Evolutionary conservation across 2,329 filamentous ascomycete species (phyloP).

Genomic region (Microdochium trichocladiopsis): DNA sequence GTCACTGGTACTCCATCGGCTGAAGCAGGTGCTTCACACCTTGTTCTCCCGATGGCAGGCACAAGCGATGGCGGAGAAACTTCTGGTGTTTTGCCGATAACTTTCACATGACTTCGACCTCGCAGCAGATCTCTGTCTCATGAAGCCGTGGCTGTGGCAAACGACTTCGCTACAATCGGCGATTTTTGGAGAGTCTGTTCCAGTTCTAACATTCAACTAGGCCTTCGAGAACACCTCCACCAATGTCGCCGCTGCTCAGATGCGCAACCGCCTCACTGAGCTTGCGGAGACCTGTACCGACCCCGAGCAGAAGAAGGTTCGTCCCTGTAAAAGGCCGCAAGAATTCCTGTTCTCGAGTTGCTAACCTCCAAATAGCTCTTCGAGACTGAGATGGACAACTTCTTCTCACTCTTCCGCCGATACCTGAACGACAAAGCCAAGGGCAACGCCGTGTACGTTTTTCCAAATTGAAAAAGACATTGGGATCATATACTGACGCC

Average conservation of each 20-base stretch:
- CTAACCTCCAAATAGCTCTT: conserved; percentile 56
- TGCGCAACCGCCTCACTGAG: conserved; percentile 95
- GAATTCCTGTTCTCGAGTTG: conserved; percentile 3
- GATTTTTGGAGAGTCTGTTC: too few relatives aligned
- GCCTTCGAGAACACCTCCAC: conserved; percentile 99
- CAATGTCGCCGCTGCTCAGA: conserved; percentile 94
- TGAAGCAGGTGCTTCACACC: too few relatives aligned
- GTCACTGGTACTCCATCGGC: too few relatives aligned
- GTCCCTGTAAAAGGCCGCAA: conserved; percentile 10
- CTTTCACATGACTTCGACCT: too few relatives aligned
- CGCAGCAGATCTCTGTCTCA: too few relatives aligned
- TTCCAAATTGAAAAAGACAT: conserved; percentile 1
- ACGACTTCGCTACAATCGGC: too few relatives aligned
- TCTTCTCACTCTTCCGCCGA: conserved; percentile 96
- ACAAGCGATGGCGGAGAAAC: too few relatives aligned
- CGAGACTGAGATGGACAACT: conserved; percentile 99
- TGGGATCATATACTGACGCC: conserved; percentile 11
- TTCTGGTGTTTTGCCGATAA: too few relatives aligned
- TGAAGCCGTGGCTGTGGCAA: too few relatives aligned
- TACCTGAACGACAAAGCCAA: conserved; percentile 99
- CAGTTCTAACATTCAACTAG: conserved; percentile 46
- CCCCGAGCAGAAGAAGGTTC: conserved; percentile 74
- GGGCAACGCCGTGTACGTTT: conserved; percentile 73
- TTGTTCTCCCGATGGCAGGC: too few relatives aligned
- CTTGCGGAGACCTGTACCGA: conserved; percentile 87